Evolutionary conservation across 2,329 filamentous ascomycete species (phyloP).

Genomic region (Diaporthe batatas): DNA sequence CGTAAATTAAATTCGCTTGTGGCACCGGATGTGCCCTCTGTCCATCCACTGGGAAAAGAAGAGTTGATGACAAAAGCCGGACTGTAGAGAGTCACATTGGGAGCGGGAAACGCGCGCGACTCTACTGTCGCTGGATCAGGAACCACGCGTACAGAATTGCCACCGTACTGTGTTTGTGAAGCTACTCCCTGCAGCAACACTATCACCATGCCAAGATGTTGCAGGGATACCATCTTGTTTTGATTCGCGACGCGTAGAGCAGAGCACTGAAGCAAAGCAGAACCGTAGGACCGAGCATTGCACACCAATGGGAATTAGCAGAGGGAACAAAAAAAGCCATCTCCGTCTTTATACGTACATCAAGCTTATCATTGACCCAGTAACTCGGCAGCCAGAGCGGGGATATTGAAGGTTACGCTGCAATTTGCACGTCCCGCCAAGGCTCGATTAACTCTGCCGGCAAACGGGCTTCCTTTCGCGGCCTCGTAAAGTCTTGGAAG

Average conservation of each 20-base stretch:
- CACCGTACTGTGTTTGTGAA: slow-evolving; percentile 15
- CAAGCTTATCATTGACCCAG: background rate
- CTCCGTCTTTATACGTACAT: background rate
- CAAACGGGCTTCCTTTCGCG: slow-evolving; percentile 30
- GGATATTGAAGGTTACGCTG: background rate
- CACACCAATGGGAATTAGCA: background rate
- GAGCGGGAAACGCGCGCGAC: background rate
- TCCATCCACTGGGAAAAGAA: background rate
- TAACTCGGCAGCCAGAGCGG: slow-evolving; percentile 11
- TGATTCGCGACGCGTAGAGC: too few relatives aligned
- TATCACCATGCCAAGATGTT: background rate
- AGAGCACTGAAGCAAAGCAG: background rate
- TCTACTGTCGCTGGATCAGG: slow-evolving; percentile 11
- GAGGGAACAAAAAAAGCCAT: too few relatives aligned
- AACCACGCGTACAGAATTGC: slow-evolving; percentile 12
- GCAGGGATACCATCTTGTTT: background rate
- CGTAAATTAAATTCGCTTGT: slow-evolving; percentile 2
- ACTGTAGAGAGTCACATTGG: slow-evolving; percentile 1
- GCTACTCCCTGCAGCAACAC: background rate
- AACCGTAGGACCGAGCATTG: too few relatives aligned
- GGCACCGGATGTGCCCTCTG: slow-evolving; percentile 7
- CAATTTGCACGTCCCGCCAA: slow-evolving; percentile 13
- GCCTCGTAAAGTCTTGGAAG: slow-evolving; percentile 24
- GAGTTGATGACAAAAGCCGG: background rate
- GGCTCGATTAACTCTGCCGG: slow-evolving; percentile 21